Evolutionary conservation across 768 basidiomycete species (phyloP), one percentile per base, ranked within the genome.

Genomic region (Mrakia hoshinonis): DNA sequence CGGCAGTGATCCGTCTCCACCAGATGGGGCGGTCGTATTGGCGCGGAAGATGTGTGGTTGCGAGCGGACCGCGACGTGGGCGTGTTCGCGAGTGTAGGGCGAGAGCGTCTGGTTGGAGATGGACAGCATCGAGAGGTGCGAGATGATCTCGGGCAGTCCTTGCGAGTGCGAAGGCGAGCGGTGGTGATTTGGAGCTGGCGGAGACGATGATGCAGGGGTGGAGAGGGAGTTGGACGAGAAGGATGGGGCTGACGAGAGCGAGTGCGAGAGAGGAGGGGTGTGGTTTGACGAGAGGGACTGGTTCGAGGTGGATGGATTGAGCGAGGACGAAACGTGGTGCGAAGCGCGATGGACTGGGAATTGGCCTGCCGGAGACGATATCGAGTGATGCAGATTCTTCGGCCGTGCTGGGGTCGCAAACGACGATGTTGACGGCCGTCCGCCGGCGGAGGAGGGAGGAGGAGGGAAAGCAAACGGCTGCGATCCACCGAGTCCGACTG

Each of bases 101-200:
- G 90, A 92, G 3, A 99, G 82, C 0, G 95, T 99, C 77, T 96
- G 95, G 76, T 96, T 92, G 1, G 92, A 92, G 75, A 88, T 84
- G 24, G 86, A 87, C 58, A 99, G 85, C 4, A 89, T 90, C 22
- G 91, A 88, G 12, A 98, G 82, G 74, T 95, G 91, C 68, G 89
- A 90, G 26, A 95, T 83, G 6, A 88, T 87, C 74, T 87, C 87
- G 94, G 94, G 74, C 86, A 87, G 39, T 94, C 84, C 6, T 92
- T 94, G 18, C 91, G 86, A 12, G 88, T 46, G 26, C 3, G 72
- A 68, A 1, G 66, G 67, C 11, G 66, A 68, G 2, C 70, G 64
- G 20, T 67, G 55, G 47, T 73, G 55, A 65, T n/a, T 24, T n/a
- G 43, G 69, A 49, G 43, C 43, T 49, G 60, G 43, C 24, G 60